Conservation (phyloP, 495 filamentous ascomycete species). For the Hypomontagnella monticulosa region DNA sequence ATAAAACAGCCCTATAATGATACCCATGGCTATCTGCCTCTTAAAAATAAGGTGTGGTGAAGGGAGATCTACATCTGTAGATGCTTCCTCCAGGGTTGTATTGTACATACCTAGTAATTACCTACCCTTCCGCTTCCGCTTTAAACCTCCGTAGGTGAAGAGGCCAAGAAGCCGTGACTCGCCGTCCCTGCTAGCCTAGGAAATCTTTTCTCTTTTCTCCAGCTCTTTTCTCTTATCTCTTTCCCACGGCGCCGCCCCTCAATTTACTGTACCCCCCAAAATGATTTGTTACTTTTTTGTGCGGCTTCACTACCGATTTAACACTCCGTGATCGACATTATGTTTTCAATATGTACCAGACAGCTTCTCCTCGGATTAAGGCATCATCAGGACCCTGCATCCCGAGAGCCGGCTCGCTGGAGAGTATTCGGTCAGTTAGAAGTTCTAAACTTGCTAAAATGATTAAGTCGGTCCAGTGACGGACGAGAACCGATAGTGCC, state of each 20-base stretch:
- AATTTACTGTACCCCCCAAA: slow-evolving; percentile 1
- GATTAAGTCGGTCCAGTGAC: slow-evolving; percentile 18
- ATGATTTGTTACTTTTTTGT: neutral
- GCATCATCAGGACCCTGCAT: slow-evolving; percentile 28
- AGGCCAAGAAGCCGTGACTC: too few relatives aligned
- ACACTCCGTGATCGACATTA: slow-evolving; percentile 9
- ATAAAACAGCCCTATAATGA: too few relatives aligned
- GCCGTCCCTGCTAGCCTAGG: neutral
- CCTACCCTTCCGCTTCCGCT: too few relatives aligned
- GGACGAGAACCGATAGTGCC: slow-evolving; percentile 34
- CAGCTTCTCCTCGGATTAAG: slow-evolving; percentile 25
- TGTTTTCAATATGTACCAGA: neutral
- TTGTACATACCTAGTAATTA: too few relatives aligned
- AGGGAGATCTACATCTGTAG: too few relatives aligned
- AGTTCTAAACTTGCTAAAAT: slow-evolving; percentile 9
- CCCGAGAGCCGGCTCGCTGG: slow-evolving; percentile 35
- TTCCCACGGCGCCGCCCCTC: too few relatives aligned
- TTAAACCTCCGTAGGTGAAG: too few relatives aligned
- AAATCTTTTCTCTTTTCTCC: too few relatives aligned
- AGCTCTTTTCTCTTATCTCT: neutral
- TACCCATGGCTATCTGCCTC: too few relatives aligned
- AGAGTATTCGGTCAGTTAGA: slow-evolving; percentile 1
- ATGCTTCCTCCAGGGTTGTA: too few relatives aligned
- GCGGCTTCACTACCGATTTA: neutral
- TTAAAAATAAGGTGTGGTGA: too few relatives aligned